phyloP scores from a whole-genome alignment of 352 stramenopile species.

The Globisporangium lucens region DNA sequence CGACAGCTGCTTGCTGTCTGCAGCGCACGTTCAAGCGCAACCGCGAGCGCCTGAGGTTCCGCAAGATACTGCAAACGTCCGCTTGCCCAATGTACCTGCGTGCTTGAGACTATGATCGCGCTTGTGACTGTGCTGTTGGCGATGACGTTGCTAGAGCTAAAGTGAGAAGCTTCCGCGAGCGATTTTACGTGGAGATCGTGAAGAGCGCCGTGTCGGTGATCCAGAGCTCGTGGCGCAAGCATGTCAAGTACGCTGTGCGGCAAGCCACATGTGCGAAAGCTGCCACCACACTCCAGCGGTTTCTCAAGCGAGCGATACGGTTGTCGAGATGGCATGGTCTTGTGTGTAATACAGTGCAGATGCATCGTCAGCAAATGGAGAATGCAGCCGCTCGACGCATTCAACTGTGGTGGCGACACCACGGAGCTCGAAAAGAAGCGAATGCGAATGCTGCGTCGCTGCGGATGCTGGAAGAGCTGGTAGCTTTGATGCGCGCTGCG shows the following conservation, averaged over 20 bases:
- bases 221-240: conserved; percentile 45
- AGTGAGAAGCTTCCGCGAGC: conserved; percentile 24
- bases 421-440: conserved; percentile 11
- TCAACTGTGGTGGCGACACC: conserved; percentile 13
- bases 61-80: conserved; percentile 28
- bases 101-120: conserved; percentile 15
- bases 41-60: conserved; percentile 27
- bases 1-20: conserved; percentile 46
- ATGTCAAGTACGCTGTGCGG: conserved; percentile 22
- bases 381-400: conserved; percentile 10
- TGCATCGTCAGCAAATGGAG: not conserved
- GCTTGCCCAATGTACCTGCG: conserved; percentile 50
- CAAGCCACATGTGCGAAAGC: conserved; percentile 3
- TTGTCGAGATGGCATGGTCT: conserved; percentile 12
- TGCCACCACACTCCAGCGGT: conserved; percentile 10
- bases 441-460: not conserved
- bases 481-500: conserved; percentile 22
- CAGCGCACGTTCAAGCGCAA: conserved; percentile 43
- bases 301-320: not conserved
- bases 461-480: conserved; percentile 19
- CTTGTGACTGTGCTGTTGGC: not conserved
- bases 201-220: conserved; percentile 45
- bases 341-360: not conserved
- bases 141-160: not conserved
- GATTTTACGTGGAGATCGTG: conserved; percentile 33